These are phyloP conservation scores for Candida manassasensis DNA, from an alignment of 805 yeast species.

Conservation along the genomic window DNA sequence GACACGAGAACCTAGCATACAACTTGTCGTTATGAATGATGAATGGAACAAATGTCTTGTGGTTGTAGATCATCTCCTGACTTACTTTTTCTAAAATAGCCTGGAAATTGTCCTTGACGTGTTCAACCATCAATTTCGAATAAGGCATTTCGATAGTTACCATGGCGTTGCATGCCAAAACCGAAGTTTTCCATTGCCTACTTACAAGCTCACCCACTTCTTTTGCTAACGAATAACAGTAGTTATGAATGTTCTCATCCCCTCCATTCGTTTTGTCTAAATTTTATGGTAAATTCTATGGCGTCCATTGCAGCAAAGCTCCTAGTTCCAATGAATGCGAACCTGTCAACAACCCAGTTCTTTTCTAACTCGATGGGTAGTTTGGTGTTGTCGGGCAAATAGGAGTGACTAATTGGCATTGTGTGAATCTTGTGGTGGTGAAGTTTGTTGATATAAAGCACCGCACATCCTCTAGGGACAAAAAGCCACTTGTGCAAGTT, in stretches of 20 bases:
- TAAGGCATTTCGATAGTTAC: conserved; percentile 40
- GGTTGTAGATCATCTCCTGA: conserved; percentile 12
- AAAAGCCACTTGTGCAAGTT: conserved; percentile 71
- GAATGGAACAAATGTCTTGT: conserved; percentile 48
- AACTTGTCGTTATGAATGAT: conserved; percentile 31
- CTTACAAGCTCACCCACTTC: conserved; percentile 38
- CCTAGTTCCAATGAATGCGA: conserved; percentile 48
- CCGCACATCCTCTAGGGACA: conserved; percentile 54
- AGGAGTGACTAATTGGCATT: conserved; percentile 53
- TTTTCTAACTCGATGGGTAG: conserved; percentile 17
- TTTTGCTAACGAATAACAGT: conserved; percentile 43
- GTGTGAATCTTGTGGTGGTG: conserved; percentile 51
- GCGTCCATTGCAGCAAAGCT: conserved; percentile 40
- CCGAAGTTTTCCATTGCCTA: conserved; percentile 34
- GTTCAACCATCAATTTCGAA: conserved; percentile 6
- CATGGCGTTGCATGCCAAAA: conserved; percentile 36
- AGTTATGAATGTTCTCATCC: conserved; percentile 44
- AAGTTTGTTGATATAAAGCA: conserved; percentile 51
- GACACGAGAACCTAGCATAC: conserved; percentile 50
- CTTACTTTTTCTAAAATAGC: conserved; percentile 5
- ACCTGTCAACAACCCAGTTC: conserved; percentile 39
- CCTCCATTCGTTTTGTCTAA: conserved; percentile 56
- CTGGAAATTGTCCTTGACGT: conserved; percentile 6
- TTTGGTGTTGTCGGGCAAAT: conserved; percentile 28
- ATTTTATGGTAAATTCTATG: conserved; percentile 48